Percentiles rank a stretch among this genome's conserved stretches.
These are phyloP conservation scores for Aureobasidium sp. DNA, from an alignment of 2,329 filamentous ascomycete species.

Conservation along the genomic window DNA sequence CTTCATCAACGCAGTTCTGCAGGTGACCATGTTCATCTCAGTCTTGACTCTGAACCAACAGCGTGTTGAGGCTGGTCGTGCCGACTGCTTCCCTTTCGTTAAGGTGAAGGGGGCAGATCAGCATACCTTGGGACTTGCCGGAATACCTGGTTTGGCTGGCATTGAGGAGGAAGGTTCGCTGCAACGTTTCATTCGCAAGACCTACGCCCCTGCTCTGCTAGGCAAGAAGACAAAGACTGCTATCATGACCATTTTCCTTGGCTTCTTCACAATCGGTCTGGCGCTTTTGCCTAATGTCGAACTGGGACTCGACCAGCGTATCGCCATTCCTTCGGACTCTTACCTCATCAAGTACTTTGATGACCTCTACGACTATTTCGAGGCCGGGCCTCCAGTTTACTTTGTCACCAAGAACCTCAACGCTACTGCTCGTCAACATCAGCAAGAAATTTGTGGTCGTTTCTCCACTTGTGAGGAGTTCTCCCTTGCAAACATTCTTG, in stretches of 20 bases:
- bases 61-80: slow-evolving; percentile 78
- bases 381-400: slow-evolving; percentile 87
- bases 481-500: slow-evolving; percentile 82
- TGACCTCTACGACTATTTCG: slow-evolving; percentile 87
- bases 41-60: slow-evolving; percentile 86
- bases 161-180: slow-evolving; percentile 75
- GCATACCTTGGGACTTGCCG: slow-evolving; percentile 57
- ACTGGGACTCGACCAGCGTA: slow-evolving; percentile 86
- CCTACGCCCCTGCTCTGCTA: slow-evolving; percentile 76
- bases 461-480: slow-evolving; percentile 82
- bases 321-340: slow-evolving; percentile 86
- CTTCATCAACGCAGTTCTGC: slow-evolving; percentile 91
- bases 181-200: slow-evolving; percentile 82
- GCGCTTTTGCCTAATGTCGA: slow-evolving; percentile 78
- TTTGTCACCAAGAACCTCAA: slow-evolving; percentile 84
- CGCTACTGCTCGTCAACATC: slow-evolving; percentile 64
- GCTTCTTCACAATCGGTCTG: slow-evolving; percentile 76
- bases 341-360: slow-evolving; percentile 97
- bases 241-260: slow-evolving; percentile 76
- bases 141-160: slow-evolving; percentile 54
- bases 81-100: slow-evolving; percentile 87
- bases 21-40: slow-evolving; percentile 95
- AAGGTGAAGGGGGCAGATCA: slow-evolving; percentile 68
- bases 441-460: slow-evolving; percentile 81
- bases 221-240: slow-evolving; percentile 70